Percentiles rank a stretch among this genome's conserved stretches.
Conservation (phyloP, 306 rosid species). For the Corylus avellana region DNA sequence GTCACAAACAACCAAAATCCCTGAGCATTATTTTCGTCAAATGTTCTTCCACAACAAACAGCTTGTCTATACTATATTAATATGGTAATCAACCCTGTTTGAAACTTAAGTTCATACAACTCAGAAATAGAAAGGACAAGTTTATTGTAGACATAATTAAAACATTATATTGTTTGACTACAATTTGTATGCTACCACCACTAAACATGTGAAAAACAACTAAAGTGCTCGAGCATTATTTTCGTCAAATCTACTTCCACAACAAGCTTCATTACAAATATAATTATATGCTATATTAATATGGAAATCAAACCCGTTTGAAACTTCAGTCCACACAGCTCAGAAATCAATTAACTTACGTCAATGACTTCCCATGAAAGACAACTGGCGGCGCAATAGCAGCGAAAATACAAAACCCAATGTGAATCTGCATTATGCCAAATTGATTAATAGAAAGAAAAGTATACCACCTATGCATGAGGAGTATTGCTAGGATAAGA, state of each 20-base stretch:
- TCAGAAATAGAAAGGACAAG: neutral
- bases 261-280: neutral
- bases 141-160: too few species aligned
- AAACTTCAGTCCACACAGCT: too few species aligned
- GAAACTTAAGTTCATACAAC: slow-evolving; percentile 8
- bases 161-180: neutral
- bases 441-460: slow-evolving; percentile 32
- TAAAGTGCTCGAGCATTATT: neutral
- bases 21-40: slow-evolving; percentile 1
- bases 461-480: slow-evolving; percentile 20
- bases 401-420: slow-evolving; percentile 85
- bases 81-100: slow-evolving; percentile 17
- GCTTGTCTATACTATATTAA: slow-evolving; percentile 7
- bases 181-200: neutral
- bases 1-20: neutral
- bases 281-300: neutral
- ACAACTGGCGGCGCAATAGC: slow-evolving; percentile 97
- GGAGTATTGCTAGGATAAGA: slow-evolving; percentile 8
- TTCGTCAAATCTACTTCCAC: slow-evolving; percentile 15
- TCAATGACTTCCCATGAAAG: slow-evolving; percentile 87
- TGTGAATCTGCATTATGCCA: slow-evolving; percentile 68
- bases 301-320: too few species aligned
- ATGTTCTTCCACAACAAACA: slow-evolving; percentile 17
- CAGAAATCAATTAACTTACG: slow-evolving; percentile 58
- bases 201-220: neutral